Evolutionary conservation across 164 flowering plant species (phyloP), one percentile per base, ranked within the genome.

Genomic region (Umbilicus rupestris): DNA sequence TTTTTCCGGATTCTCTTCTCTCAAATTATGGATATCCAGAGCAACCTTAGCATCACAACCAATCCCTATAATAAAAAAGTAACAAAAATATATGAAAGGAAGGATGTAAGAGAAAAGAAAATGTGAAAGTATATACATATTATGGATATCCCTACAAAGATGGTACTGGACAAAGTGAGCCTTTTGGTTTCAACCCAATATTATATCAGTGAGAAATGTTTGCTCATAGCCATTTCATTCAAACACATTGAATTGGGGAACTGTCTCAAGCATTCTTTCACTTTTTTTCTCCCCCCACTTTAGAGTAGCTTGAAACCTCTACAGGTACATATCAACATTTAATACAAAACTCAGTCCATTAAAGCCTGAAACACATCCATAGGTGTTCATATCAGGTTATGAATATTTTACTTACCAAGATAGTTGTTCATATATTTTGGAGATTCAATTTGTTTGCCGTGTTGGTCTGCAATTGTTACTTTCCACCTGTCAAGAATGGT

Each of bases 41-140:
- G 97, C 97, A 78, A 95, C 98, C 83, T 90, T 95, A 57, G 99
- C 99, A 81, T 95, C 99, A 76, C 97, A 90, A 0, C 99, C 99
- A 72, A 87, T 73, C 49, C 92, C 92, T 85, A 75, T 19, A 52
- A 67, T 62, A 39, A 24, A 68, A 44, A 19, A n/a, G n/a, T n/a
- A n/a, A n/a, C n/a, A n/a, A n/a, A n/a, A n/a, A n/a, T n/a, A n/a
- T n/a, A n/a, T n/a, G n/a, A n/a, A 26, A 3, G 1, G 7, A 3
- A 55, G 33, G 0, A 30, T 39, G n/a, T 49, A 22, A 65, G 22
- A 10, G 12, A 52, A 10, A 28, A 55, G 0, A 26, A 10, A 11
- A 29, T 9, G 60, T 26, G 31, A 14, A 26, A 26, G 1, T 12
- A 52, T 11, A 55, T 12, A 55, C 10, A 24, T 5, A 30, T 26